Base-by-base conservation (phyloP, 1,284 basidiomycete species). In the Ustilago curta region DNA sequence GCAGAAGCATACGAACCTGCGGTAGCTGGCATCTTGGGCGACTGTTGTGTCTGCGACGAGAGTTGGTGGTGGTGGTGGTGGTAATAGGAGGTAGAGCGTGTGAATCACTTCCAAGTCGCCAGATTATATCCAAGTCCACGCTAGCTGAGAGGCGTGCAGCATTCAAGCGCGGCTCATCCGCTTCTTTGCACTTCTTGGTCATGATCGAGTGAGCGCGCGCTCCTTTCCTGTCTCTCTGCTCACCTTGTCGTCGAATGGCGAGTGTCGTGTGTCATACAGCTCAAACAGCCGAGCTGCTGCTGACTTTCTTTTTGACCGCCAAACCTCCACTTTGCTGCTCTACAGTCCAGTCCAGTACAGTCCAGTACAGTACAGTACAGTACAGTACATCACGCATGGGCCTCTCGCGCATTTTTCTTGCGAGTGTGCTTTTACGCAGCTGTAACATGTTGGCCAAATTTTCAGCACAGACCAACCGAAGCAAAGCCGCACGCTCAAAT, bases 11-110 rank as follows among this genome's bases (percentile, higher is more conserved):
- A 77, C 75, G 67, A 67, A 77, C 75, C 75, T 74, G 75, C 71
- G 56, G 75, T 61, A 32, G 65, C 63, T 53, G 75, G 75, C 75
- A 77, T 77, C 31, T 70, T 77, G 62, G 63, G 21, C 25, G 39
- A 42, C 4, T 32, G 31, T 32, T 32, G 31, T 37, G 35, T 32
- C 11, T 45, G 32, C 18, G 21, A 7, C 16, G 42, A 21, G 18
- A 8, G 8, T 43, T 19, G 8, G 48, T 48, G n/a, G 44, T 48
- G 29, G 25, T 44, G 16, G 12, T 8, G 37, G 18, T n/a, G n/a
- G n/a, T n/a, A n/a, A n/a, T n/a, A n/a, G n/a, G n/a, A n/a, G 29
- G 18, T 49, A 31, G 19, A 27, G 23, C 19, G 8, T 62, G 53
- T 18, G 40, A 42, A 18, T 47, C n/a, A 14, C 9, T 9, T 3